Evolutionary conservation across 768 basidiomycete species (phyloP).

Genomic region (Gelatoporia subvermispora): DNA sequence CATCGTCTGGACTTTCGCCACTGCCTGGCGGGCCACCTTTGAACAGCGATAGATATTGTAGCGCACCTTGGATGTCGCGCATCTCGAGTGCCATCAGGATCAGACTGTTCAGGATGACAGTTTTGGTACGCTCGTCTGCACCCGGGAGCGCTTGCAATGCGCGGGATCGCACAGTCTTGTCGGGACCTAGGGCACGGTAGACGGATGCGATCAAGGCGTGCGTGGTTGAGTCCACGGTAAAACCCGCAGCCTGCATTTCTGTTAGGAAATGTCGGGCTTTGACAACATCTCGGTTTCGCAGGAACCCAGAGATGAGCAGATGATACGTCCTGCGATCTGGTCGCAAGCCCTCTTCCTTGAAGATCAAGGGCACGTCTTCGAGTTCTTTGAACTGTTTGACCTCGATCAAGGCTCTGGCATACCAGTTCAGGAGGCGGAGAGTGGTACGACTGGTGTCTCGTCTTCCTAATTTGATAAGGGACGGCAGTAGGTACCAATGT

Average conservation of each 20-base stretch:
- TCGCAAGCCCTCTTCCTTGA: constrained; percentile 36
- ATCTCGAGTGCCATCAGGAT: constrained; percentile 56
- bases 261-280: constrained; percentile 50
- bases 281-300: constrained; percentile 62
- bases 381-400: constrained; percentile 43
- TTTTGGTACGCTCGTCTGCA: constrained; percentile 36
- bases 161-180: constrained; percentile 46
- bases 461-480: constrained; percentile 44
- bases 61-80: constrained; percentile 42
- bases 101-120: constrained; percentile 65
- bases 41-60: constrained; percentile 48
- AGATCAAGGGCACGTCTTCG: constrained; percentile 44
- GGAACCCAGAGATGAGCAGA: constrained; percentile 58
- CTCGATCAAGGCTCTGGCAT: constrained; percentile 56
- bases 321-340: constrained; percentile 67
- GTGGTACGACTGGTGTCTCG: constrained; percentile 46
- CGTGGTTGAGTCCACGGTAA: constrained; percentile 50
- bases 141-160: constrained; percentile 43
- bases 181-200: constrained; percentile 57
- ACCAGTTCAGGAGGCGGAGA: constrained; percentile 65
- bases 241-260: constrained; percentile 53
- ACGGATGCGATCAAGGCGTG: constrained; percentile 53
- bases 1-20: constrained; percentile 3
- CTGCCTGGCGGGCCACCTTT: constrained; percentile 11
- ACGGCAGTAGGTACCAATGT: constrained; percentile 48